A percentile compares a stretch with the other conserved stretches of the same genome.
Conservation (phyloP, 164 flowering plant genomes). For the Vitis cinerea region DNA sequence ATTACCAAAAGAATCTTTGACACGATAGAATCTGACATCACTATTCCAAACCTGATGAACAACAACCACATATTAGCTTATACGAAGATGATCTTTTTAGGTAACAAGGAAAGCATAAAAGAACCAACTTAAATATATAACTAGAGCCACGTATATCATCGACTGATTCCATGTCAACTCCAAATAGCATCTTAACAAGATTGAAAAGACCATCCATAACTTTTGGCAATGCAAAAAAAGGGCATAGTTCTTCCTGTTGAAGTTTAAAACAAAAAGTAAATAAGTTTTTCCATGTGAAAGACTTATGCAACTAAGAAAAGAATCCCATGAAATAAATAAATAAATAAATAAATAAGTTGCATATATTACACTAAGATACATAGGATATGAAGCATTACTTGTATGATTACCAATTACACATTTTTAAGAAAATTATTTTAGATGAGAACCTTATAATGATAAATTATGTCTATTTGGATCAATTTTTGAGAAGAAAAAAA, state of each 20-base stretch:
- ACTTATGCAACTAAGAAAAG: background rate
- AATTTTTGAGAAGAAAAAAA: no score
- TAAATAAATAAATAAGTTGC: no score
- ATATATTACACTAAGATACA: background rate
- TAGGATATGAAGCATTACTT: background rate
- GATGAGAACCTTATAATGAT: no score
- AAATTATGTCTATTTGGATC: no score
- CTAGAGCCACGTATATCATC: slow-evolving; percentile 83
- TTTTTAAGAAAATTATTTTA: no score
- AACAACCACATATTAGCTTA: background rate
- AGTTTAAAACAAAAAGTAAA: slow-evolving; percentile 5
- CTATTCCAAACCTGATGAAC: slow-evolving; percentile 78
- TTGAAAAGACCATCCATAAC: slow-evolving; percentile 96
- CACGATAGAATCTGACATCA: slow-evolving; percentile 78
- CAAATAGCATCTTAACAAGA: slow-evolving; percentile 86
- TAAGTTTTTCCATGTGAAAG: background rate
- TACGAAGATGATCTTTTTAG: slow-evolving; percentile 3
- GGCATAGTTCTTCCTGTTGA: slow-evolving; percentile 88
- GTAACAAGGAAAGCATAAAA: slow-evolving; percentile 12
- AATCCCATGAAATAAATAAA: no score
- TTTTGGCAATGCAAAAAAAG: slow-evolving; percentile 90
- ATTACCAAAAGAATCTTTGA: slow-evolving; percentile 76
- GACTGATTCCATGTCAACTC: slow-evolving; percentile 71
- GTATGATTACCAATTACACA: no score
- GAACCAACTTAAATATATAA: slow-evolving; percentile 25